Conservation (phyloP, 768 basidiomycete genomes). For the Chalciporus piperatus region DNA sequence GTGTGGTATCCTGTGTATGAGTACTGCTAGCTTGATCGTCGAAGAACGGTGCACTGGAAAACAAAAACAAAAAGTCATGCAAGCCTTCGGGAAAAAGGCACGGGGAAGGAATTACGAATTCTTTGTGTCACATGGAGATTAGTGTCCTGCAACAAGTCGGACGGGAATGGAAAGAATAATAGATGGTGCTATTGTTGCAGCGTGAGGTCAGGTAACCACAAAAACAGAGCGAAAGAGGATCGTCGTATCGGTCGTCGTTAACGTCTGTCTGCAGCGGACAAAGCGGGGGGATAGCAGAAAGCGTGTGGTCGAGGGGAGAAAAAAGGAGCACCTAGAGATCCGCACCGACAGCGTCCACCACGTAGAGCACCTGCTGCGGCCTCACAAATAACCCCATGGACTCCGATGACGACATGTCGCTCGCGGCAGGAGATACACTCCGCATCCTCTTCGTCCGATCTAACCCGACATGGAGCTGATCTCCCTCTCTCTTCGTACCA, state of each 20-base stretch:
- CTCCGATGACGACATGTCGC: constrained; percentile 58
- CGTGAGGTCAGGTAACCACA: constrained; percentile 9
- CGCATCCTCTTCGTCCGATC: constrained; percentile 56
- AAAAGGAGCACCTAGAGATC: constrained; percentile 42
- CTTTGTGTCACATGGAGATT: constrained; percentile 20
- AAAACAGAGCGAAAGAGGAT: not conserved
- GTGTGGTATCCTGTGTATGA: constrained; percentile 17
- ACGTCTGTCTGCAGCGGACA: too few species aligned
- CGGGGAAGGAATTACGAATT: constrained; percentile 18
- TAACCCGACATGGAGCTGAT: constrained; percentile 39
- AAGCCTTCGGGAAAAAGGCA: constrained; percentile 3
- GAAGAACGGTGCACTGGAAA: not conserved
- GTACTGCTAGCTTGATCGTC: not conserved
- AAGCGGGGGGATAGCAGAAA: not conserved
- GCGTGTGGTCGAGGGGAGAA: not conserved
- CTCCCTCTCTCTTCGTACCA: constrained; percentile 55
- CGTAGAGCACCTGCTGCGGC: constrained; percentile 84
- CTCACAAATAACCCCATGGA: constrained; percentile 76
- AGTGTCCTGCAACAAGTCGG: constrained; percentile 17
- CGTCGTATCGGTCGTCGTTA: constrained; percentile 8
- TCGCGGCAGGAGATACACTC: constrained; percentile 65
- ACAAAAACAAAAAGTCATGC: not conserved
- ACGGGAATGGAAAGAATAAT: constrained; percentile 12
- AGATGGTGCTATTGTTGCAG: constrained; percentile 10
- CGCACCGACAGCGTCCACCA: constrained; percentile 75